Evolutionary conservation across 2,329 filamentous ascomycete species (phyloP), one percentile per base, ranked within the genome.

Genomic region (Seiridium cupressi): DNA sequence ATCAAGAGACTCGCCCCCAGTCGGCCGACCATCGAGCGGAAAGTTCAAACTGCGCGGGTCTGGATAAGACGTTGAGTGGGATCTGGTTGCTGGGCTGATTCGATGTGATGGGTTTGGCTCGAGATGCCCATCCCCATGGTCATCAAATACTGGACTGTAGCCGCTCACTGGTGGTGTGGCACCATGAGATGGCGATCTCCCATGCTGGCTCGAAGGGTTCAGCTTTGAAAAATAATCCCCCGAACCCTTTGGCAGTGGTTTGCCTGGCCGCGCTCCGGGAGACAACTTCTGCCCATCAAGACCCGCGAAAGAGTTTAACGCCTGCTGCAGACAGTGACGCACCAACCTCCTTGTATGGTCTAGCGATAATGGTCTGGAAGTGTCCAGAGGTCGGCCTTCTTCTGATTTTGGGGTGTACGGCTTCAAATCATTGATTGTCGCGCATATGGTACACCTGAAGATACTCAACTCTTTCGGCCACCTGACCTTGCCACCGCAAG

Each of bases 371-470:
- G 73, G 68, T 42, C 57, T 38, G 18, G 35, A 10, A 9, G 44
- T 56, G n/a, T 18, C 47, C 26, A 26, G 42, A 18, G 49, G 26
- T 13, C 40, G 40, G 34, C 42, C 53, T 26, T 57, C 56, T 18
- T 57, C 54, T 4, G 40, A 13, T 42, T 26, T 54, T 26, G 54
- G 48, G n/a, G 54, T 44, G 35, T 63, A 58, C 1, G 82, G 81
- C 61, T 84, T 80, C 57, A 96, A 74, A 71, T 96, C 92, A 71
- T 96, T 96, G 70, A 97, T 87, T 18, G 90, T 95, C 68, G 91
- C 78, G 73, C 93, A 97, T 58, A 91, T 89, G 47, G 90, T 90
- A 73, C 93, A 97, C 66, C 92, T 85, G 74, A 95, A 96, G 44
- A 89, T 84, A 42, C 84, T 84, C 62, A 93, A 76, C 57, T 89